Conservation (phyloP, 2,329 filamentous ascomycete genomes). For the Scedosporium dehoogii region DNA sequence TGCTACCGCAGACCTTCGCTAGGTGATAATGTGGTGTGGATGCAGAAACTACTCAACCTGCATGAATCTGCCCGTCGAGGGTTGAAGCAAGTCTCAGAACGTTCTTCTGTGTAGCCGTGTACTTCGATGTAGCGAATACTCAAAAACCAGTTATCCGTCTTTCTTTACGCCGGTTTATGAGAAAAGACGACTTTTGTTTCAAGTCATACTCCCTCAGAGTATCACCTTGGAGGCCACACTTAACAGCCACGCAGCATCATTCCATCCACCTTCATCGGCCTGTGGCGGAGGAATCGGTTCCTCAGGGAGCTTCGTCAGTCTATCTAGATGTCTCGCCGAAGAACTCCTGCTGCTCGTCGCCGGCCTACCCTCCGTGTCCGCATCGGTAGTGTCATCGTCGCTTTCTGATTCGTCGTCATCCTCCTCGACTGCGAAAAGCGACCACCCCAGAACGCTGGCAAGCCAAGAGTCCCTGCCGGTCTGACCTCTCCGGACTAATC, state of each 20-base stretch:
- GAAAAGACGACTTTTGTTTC: no score
- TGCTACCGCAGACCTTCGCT: neutral
- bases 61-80: neutral
- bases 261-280: constrained; percentile 50
- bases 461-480: constrained; percentile 49
- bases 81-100: neutral
- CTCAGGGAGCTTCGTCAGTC: constrained; percentile 22
- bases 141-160: neutral
- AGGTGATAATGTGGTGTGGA: neutral
- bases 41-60: neutral
- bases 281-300: constrained; percentile 38
- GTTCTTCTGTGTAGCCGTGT: neutral
- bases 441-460: constrained; percentile 47
- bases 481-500: constrained; percentile 43
- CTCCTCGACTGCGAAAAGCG: constrained; percentile 52
- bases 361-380: constrained; percentile 13
- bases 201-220: constrained; percentile 26
- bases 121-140: neutral
- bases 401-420: constrained; percentile 41
- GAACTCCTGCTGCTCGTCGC: constrained; percentile 21
- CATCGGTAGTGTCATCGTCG: constrained; percentile 21
- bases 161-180: neutral
- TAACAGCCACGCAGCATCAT: constrained; percentile 58
- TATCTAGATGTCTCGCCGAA: constrained; percentile 19
- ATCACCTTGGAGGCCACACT: constrained; percentile 54